Evolutionary conservation across 345 rosid genomes (phyloP), one percentile per base, ranked within the genome.

Genomic region (Viola odorata): DNA sequence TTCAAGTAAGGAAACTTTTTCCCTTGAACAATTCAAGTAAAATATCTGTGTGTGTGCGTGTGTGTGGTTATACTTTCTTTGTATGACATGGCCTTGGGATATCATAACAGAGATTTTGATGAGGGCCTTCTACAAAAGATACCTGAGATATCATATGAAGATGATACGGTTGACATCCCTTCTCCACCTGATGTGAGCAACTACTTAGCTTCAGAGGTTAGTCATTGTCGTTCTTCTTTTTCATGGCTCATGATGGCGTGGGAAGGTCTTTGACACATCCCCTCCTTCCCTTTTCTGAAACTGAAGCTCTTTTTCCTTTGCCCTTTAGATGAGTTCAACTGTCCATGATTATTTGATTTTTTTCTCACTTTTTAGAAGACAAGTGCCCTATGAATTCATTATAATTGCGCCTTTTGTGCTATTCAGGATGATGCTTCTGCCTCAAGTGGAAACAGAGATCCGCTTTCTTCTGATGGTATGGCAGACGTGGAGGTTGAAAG

Each of bases 101-200:
- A 59, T 75, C 65, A 63, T 67, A 57, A 68, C 88, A 95, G 98
- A 78, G 98, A 95, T 57, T 95, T 88, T 57, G 99, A 95, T 57
- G 99, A 95, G 72, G 82, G 81, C 61, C 86, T 95, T 64, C 76
- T 95, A 40, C 99, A 77, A 81, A 85, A 72, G 73, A 81, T 88
- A 61, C 63, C 79, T 17, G 96, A 82, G 75, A 74, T 91, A 73
- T 82, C 83, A 13, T 95, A 86, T 74, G 98, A 95, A 78, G 88
- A 87, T 75, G 91, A 95, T 82, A 65, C 69, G 8, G 66, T 62
- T 60, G 81, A 79, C 53, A 78, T 87, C 68, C 97, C 90, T 74
- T 84, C 83, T 67, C 82, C 98, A 56, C 98, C 98, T 50, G 98
- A 95, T 73, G 98, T 95, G 80, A 84, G 99, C 88, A 85, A 78